These are phyloP conservation scores for Ramaria rubella DNA, from an alignment of 768 basidiomycete species.

Conservation along the genomic window DNA sequence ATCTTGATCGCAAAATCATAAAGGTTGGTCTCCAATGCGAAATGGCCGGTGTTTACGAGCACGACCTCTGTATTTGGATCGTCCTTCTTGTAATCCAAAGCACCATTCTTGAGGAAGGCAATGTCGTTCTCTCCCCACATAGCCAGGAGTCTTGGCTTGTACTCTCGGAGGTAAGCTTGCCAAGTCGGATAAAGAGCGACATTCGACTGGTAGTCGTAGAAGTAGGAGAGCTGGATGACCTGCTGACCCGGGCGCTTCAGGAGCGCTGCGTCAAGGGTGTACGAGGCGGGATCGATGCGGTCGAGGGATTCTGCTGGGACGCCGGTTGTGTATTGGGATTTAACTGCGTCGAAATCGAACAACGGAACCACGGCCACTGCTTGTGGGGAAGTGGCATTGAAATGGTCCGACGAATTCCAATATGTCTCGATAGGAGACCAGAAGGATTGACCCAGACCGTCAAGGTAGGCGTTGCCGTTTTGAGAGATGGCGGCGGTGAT, in stretches of 20 bases:
- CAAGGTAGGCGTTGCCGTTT: conserved; percentile 44
- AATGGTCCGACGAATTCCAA: conserved; percentile 20
- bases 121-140: conserved; percentile 44
- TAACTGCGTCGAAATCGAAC: conserved; percentile 27
- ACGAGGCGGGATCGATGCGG: conserved; percentile 26
- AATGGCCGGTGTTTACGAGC: conserved; percentile 41
- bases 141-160: conserved; percentile 37
- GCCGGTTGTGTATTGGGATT: conserved; percentile 34
- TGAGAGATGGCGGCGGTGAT: conserved; percentile 41
- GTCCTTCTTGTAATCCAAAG: conserved; percentile 38
- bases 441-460: conserved; percentile 37
- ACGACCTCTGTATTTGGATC: conserved; percentile 33
- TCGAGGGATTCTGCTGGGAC: conserved; percentile 17
- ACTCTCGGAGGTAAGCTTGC: conserved; percentile 37
- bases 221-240: conserved; percentile 40
- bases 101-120: conserved; percentile 38
- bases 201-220: conserved; percentile 37
- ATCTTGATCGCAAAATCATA: conserved; percentile 30
- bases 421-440: conserved; percentile 31
- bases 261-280: conserved; percentile 37
- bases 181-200: conserved; percentile 37
- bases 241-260: conserved; percentile 32
- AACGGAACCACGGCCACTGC: conserved; percentile 20
- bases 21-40: conserved; percentile 36
- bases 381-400: conserved; percentile 21